A percentile compares a stretch with the other conserved stretches of the same genome.
These are phyloP conservation scores for Pseudopithomyces maydicus DNA, from an alignment of 2,329 filamentous ascomycete genomes.

Conservation along the genomic window DNA sequence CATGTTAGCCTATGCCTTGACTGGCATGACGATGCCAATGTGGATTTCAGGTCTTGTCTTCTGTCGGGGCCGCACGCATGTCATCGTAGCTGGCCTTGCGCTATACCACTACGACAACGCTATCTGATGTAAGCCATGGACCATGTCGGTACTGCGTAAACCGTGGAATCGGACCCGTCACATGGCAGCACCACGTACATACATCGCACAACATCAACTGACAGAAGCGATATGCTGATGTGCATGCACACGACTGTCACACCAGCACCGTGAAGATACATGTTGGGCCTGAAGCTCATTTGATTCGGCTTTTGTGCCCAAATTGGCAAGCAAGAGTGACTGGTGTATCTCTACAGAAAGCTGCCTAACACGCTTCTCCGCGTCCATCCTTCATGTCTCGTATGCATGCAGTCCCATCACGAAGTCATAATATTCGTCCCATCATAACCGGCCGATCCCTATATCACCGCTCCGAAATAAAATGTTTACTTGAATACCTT, in stretches of 20 bases:
- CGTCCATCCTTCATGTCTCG: constrained; percentile 31
- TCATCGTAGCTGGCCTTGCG: background rate
- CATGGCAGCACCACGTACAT: background rate
- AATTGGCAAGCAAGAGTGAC: constrained; percentile 28
- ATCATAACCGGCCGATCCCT: constrained; percentile 32
- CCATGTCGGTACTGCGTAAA: background rate
- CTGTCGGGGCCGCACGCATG: background rate
- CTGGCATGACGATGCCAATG: background rate
- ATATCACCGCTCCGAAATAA: constrained; percentile 19
- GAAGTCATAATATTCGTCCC: constrained; percentile 41
- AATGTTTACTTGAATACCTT: constrained; percentile 96
- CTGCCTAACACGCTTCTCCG: constrained; percentile 19
- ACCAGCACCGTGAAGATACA: background rate
- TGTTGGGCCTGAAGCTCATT: constrained; percentile 31
- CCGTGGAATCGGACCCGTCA: background rate
- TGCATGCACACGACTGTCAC: background rate
- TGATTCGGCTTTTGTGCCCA: constrained; percentile 30
- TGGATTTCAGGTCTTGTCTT: background rate
- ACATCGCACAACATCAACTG: background rate
- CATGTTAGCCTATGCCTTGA: no score
- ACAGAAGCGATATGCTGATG: no score
- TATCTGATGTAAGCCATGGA: constrained; percentile 2
- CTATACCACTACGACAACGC: background rate
- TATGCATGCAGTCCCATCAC: constrained; percentile 31
- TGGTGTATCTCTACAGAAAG: constrained; percentile 31